Percentiles rank a stretch among this genome's conserved stretches.
Conservation (phyloP, 164 flowering plant genomes). For the Vitis rotundifolia region DNA sequence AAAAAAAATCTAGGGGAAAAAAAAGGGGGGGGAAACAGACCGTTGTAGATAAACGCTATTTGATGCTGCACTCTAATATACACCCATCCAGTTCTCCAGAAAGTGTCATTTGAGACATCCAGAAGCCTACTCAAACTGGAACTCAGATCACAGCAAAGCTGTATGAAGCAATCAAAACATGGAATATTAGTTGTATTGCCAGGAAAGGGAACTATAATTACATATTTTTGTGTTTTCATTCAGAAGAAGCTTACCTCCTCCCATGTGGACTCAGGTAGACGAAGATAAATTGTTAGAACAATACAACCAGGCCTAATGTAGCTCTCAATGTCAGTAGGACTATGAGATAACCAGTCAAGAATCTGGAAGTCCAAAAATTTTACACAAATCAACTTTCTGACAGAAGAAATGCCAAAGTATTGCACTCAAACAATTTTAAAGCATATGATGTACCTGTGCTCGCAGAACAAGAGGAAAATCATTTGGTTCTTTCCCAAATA, state of each 20-base stretch:
- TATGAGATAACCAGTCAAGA: constrained; percentile 67
- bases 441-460: constrained; percentile 40
- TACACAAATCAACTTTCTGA: not conserved
- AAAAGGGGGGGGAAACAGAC: constrained; percentile 23
- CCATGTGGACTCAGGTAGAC: constrained; percentile 51
- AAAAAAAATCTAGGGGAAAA: not conserved
- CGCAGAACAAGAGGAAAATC: constrained; percentile 50
- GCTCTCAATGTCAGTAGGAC: constrained; percentile 81
- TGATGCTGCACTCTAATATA: constrained; percentile 51
- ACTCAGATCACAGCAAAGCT: constrained; percentile 45
- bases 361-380: constrained; percentile 39
- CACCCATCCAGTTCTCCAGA: constrained; percentile 68
- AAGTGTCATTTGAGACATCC: constrained; percentile 39
- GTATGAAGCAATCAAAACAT: constrained; percentile 8
- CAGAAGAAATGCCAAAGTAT: not conserved
- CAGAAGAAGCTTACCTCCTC: constrained; percentile 42
- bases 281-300: constrained; percentile 58
- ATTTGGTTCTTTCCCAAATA: constrained; percentile 59
- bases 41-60: constrained; percentile 50
- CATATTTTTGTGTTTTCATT: not conserved
- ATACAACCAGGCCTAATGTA: constrained; percentile 80
- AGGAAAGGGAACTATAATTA: not conserved
- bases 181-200: not conserved
- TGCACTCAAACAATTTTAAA: not conserved
- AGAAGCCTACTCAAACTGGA: constrained; percentile 53